A percentile compares a stretch with the other conserved stretches of the same genome.
Evolutionary conservation across 805 yeast species (phyloP).

Genomic region (Wickerhamomyces rabaulensis): DNA sequence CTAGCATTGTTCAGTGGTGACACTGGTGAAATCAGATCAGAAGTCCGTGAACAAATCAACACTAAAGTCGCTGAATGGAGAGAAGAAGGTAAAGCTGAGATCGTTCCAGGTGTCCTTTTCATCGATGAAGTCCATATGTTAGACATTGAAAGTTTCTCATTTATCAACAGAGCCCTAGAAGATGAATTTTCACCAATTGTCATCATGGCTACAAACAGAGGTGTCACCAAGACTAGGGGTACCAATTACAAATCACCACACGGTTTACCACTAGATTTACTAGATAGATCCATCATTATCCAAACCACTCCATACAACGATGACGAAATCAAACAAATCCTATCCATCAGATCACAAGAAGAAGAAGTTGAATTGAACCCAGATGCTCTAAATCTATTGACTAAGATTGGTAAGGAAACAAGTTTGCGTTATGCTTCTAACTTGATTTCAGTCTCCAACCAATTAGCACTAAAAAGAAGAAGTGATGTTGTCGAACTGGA

Average conservation of each 20-base stretch:
- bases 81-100: conserved; percentile 98
- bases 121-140: conserved; percentile 98
- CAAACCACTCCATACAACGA: conserved; percentile 74
- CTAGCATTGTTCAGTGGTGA: conserved; percentile 93
- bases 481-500: conserved; percentile 61
- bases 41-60: conserved; percentile 94
- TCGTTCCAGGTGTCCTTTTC: conserved; percentile 94
- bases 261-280: conserved; percentile 92
- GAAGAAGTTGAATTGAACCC: conserved; percentile 82
- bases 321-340: conserved; percentile 81
- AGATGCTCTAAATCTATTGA: conserved; percentile 82
- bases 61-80: conserved; percentile 97
- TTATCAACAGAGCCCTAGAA: conserved; percentile 92
- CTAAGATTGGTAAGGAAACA: conserved; percentile 86
- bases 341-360: conserved; percentile 86
- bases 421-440: conserved; percentile 91
- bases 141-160: conserved; percentile 94
- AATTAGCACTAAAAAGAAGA: conserved; percentile 80
- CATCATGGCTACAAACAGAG: conserved; percentile 97
- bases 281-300: conserved; percentile 90
- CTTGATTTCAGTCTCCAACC: conserved; percentile 84
- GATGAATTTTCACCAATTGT: conserved; percentile 96
- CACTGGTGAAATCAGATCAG: conserved; percentile 95
- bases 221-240: conserved; percentile 90
- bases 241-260: conserved; percentile 93